phyloP scores from a whole-genome alignment of 2,329 filamentous ascomycete genomes.

The Penicillium italicum region DNA sequence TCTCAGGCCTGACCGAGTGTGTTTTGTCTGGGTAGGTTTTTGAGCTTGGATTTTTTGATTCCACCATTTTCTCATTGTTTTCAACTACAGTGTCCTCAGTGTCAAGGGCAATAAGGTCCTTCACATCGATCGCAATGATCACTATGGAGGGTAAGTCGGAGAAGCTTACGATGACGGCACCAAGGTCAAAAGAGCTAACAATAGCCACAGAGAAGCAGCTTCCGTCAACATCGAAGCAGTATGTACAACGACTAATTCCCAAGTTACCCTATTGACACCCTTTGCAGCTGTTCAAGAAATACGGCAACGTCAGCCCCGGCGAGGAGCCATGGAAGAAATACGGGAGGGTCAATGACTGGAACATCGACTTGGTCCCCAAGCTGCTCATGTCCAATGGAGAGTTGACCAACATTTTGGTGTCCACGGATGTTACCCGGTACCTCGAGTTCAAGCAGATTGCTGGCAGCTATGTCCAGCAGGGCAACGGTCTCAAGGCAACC shows the following conservation, averaged over 20 bases:
- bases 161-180: constrained; percentile 19
- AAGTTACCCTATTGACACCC: constrained; percentile 31
- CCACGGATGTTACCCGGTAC: constrained; percentile 84
- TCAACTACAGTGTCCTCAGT: constrained; percentile 70
- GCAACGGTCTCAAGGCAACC: constrained; percentile 73
- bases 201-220: constrained; percentile 70
- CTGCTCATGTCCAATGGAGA: constrained; percentile 98
- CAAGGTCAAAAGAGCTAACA: constrained; percentile 28
- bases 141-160: constrained; percentile 84
- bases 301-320: constrained; percentile 73
- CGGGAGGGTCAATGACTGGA: constrained; percentile 95
- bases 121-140: constrained; percentile 97
- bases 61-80: constrained; percentile 17
- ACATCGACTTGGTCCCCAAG: constrained; percentile 97
- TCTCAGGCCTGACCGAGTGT: constrained; percentile 89
- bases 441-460: constrained; percentile 93
- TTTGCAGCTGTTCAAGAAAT: constrained; percentile 89
- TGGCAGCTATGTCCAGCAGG: constrained; percentile 94
- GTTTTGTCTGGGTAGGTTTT: constrained; percentile 84
- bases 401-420: constrained; percentile 96
- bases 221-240: constrained; percentile 96
- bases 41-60: constrained; percentile 16
- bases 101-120: constrained; percentile 99
- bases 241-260: constrained; percentile 32
- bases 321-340: constrained; percentile 98